Conservation (phyloP, 2,329 filamentous ascomycete species). For the Colletotrichum acutatum region DNA sequence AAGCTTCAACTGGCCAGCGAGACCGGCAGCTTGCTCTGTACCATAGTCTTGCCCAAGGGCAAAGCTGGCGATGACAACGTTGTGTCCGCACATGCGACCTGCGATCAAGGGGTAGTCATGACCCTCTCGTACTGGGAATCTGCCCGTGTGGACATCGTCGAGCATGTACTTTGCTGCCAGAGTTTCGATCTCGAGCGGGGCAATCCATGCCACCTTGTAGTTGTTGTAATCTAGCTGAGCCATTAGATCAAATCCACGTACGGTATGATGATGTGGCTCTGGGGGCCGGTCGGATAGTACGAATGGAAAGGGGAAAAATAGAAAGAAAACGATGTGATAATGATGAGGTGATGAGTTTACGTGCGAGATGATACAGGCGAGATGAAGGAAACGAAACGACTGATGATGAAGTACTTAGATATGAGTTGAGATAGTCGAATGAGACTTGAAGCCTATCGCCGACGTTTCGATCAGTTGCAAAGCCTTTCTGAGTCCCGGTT, state of each 20-base stretch:
- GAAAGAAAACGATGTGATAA: neutral
- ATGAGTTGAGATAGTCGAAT: too few species aligned
- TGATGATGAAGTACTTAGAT: too few species aligned
- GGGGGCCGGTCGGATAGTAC: neutral
- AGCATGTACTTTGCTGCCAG: constrained; percentile 47
- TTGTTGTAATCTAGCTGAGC: neutral
- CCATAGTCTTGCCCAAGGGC: constrained; percentile 48
- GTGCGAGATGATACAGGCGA: neutral
- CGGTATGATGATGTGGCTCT: neutral
- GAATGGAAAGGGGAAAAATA: neutral
- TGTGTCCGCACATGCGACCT: constrained; percentile 48
- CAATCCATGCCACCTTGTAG: constrained; percentile 51
- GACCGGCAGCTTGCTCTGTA: constrained; percentile 45
- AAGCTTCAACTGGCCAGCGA: constrained; percentile 47
- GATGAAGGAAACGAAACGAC: neutral
- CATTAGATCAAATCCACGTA: neutral
- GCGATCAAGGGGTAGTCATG: constrained; percentile 51
- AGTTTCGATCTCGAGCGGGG: constrained; percentile 50
- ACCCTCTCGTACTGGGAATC: constrained; percentile 44
- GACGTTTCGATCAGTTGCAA: neutral
- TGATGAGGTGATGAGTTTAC: neutral
- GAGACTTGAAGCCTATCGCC: too few species aligned
- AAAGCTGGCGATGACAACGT: constrained; percentile 48
- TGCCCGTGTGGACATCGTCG: constrained; percentile 45
- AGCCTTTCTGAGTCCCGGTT: neutral